Conservation (phyloP, 805 yeast genomes). For the Wickerhamomyces silvicola region DNA sequence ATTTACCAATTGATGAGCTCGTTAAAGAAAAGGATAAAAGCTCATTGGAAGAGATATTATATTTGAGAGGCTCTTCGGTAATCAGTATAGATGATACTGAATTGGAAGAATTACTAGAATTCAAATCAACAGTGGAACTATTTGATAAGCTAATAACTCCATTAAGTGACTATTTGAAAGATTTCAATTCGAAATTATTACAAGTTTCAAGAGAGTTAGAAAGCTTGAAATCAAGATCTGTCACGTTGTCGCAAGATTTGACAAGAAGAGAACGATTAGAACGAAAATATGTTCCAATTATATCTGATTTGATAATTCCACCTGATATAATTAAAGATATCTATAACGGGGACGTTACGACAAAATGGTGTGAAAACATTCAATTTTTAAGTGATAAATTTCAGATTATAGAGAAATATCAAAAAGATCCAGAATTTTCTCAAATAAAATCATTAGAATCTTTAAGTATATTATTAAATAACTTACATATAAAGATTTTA, state of each 20-base stretch:
- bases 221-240: constrained; percentile 47
- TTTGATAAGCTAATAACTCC: constrained; percentile 34
- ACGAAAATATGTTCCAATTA: constrained; percentile 59
- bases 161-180: constrained; percentile 42
- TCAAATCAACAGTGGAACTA: constrained; percentile 10
- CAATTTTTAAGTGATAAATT: constrained; percentile 51
- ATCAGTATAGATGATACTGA: constrained; percentile 5
- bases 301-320: constrained; percentile 68
- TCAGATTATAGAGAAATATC: constrained; percentile 43
- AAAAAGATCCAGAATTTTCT: constrained; percentile 9
- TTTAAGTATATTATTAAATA: constrained; percentile 32
- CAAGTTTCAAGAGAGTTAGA: constrained; percentile 56
- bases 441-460: constrained; percentile 15
- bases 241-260: constrained; percentile 40
- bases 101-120: constrained; percentile 10
- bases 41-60: constrained; percentile 15
- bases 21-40: neutral
- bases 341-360: constrained; percentile 47
- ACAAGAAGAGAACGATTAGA: constrained; percentile 42
- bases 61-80: constrained; percentile 2
- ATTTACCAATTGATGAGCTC: neutral
- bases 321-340: constrained; percentile 61
- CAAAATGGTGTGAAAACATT: constrained; percentile 62
- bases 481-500: constrained; percentile 54
- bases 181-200: constrained; percentile 53